Evolutionary conservation across 139 green algal genomes (phyloP).

Genomic region (Auxenochlorella protothecoides): DNA sequence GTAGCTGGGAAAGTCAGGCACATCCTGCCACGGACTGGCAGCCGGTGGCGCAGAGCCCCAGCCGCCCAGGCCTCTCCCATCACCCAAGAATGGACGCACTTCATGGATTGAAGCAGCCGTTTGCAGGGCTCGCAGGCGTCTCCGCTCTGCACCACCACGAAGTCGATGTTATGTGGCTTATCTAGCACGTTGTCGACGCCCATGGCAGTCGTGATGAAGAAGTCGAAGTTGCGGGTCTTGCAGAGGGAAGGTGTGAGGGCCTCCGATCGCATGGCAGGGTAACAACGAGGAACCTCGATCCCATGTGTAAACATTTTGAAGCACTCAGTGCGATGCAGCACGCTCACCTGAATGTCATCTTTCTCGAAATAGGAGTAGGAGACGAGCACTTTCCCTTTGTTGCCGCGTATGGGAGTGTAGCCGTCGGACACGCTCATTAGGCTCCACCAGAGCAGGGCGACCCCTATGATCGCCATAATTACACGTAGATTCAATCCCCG

Average conservation of each 20-base stretch:
- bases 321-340: no score
- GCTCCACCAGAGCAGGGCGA: neutral
- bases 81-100: neutral
- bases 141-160: slow-evolving; percentile 40
- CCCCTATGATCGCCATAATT: no score
- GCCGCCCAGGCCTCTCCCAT: no score
- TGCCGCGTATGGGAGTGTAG: neutral
- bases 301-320: no score
- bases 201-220: slow-evolving; percentile 53
- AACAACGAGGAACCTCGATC: no score
- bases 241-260: no score
- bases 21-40: no score
- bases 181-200: slow-evolving; percentile 13
- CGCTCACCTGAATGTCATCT: slow-evolving; percentile 36
- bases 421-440: neutral
- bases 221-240: slow-evolving; percentile 41
- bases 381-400: slow-evolving; percentile 33
- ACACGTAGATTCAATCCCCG: no score
- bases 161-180: slow-evolving; percentile 19
- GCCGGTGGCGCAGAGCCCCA: no score
- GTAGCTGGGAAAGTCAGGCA: no score
- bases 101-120: neutral
- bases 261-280: no score
- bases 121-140: slow-evolving; percentile 46
- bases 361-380: slow-evolving; percentile 64